Base-by-base conservation (phyloP, 306 rosid species). In the Ormosia emarginata region DNA sequence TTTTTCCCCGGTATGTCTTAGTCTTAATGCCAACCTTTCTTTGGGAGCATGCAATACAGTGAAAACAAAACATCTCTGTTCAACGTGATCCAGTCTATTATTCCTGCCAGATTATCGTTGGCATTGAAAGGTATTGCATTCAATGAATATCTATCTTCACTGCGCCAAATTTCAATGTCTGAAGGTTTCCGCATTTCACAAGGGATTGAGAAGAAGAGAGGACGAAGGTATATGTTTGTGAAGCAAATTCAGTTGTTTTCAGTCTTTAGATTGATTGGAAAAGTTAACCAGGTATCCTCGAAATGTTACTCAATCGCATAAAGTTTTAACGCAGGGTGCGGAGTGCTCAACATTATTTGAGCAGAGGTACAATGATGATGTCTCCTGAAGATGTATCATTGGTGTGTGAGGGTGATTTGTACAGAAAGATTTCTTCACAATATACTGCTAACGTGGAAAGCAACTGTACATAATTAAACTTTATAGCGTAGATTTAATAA, bases 81-180 rank as follows among this genome's bases (percentile, higher is more conserved):
- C 76, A 71, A 84, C 4, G 67, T 88, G 49, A 68, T 93, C 82
- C 88, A 39, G 77, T 84, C 92, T 6, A 74, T 88, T 40, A 89
- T 90, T 74, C 98, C 99, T 13, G 4, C 88, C 37, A 90, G 88
- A 88, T 85, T 78, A 34, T 67, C 77, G 17, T 50, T 80, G 82
- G 18, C 90, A 69, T 4, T 83, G 70, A 89, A 79, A 82, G 94
- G 92, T 55, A 71, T 61, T 52, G 86, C 87, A n/a, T 88, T 77
- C 76, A 78, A 47, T 44, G 99, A 95, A 65, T 89, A 90, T 86
- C 86, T 92, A 56, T 93, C 97, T 77, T 83, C 98, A 8, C 75
- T 95, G 73, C 91, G 94, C 73, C 85, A 80, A 77, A 95, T 95
- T 80, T 88, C 98, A 61, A 82, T 85, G 81, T 86, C 88, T 29